Evolutionary conservation across 208 protist genomes (phyloP), one percentile per base, ranked within the genome.

Genomic region (Wallacemonas sp.): DNA sequence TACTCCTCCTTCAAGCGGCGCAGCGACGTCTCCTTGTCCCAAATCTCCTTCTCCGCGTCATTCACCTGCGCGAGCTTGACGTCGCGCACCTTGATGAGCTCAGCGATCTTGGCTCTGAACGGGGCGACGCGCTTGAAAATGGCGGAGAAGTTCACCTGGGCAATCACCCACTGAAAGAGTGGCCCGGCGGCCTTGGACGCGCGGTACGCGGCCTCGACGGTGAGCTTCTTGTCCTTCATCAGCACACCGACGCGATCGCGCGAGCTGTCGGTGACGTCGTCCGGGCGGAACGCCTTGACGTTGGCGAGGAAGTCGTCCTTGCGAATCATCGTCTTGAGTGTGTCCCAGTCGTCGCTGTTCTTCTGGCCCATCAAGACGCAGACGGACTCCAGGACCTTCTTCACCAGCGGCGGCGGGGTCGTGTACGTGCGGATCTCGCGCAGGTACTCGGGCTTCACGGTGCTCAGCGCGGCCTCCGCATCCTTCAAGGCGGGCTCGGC

Each of bases 181-280:
- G 98, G 98, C 7, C 98, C 98, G 38, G 98, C 98, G 14, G 97
- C 98, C 76, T 97, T 95, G 5, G 87, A 98, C n/a, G 98, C 98
- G 29, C 87, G 82, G 48, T 97, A 92, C 12, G 98, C 97, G 3
- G 73, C 91, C 68, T 98, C 97, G 38, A 93, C 92, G n/a, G 93
- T 98, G 73, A 99, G 98, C 41, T 87, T 86, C 28, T 79, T 86
- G 45, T 98, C 95, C 26, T 74, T 59, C 66, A 99, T 69, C 81
- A 99, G 98, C 2, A n/a, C 32, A 25, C 61, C 50, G 44, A 94
- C 81, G 31, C 73, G 75, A 25, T 83, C 73, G 20, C 80, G 74
- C 16, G 92, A 77, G 46, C 67, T 50, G 42, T 89, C 86, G 22
- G 67, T 87, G 48, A 97, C 81, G 41, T 88, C 70, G 33, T 95